Base-by-base conservation (phyloP, 345 rosid genomes). In the Alliaria petiolata region DNA sequence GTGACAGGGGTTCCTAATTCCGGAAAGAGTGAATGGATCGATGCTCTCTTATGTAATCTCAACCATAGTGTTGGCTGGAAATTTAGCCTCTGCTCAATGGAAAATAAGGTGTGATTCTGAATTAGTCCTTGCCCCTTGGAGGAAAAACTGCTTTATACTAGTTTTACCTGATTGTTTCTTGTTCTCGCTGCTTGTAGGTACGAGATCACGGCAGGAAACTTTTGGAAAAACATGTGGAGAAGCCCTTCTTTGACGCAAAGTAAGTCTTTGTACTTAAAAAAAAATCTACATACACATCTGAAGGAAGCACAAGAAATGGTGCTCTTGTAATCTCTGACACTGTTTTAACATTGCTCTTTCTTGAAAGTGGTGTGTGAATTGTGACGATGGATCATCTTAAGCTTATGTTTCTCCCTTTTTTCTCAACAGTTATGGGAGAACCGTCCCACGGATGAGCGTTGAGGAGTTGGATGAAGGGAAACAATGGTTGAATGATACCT, bases 1-100 rank as follows among this genome's bases (percentile, higher is more conserved):
- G 92, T 91, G 60, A 91, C 95, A 38, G 99, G 98, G 63, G 86
- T 95, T 75, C 98, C 98, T 55, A 95, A 91, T 82, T 95, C 98
- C 16, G 99, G 99, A 52, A 95, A 91, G 83, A 95, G 98, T 77
- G 99, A 95, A 76, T 95, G 99, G 99, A 95, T 91, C 76, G 99
- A 95, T 83, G 95, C 98, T 72, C 85, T 95, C 16, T 47, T 91
- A 56, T 91, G 97, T 78, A 91, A 95, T 71, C 79, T 95, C 61
- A 91, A 85, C 80, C 83, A 77, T 59, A 80, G 62, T 63, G 86
- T 64, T 81, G 90, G 87, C 53, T 95, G 97, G 99, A 91, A 82
- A 76, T 95, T 95, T 76, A 93, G 86, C 5, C 95, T 95, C 49
- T 95, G 99, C 82, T 95, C 99, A 33, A 95, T 89, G 99, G 98